Evolutionary conservation across 345 rosid genomes (phyloP).

Genomic region (Salix viminalis): DNA sequence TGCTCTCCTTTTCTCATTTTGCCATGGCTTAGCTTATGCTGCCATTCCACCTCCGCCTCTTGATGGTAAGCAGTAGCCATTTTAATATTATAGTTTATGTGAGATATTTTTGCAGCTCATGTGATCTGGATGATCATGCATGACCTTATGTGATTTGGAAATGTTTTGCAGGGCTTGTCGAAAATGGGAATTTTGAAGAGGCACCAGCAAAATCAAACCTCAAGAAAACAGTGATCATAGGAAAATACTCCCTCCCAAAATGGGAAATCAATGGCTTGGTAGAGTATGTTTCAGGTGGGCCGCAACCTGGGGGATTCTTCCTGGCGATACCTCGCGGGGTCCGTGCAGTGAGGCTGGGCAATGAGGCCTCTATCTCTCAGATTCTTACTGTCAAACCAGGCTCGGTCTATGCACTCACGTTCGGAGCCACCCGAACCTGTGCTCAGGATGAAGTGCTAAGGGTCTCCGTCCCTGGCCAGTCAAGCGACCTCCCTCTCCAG

Average conservation of each 20-base stretch:
- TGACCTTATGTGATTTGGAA: not conserved
- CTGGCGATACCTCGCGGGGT: slow-evolving; percentile 60
- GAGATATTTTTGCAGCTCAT: not conserved
- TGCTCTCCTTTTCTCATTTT: slow-evolving; percentile 12
- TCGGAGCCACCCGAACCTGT: slow-evolving; percentile 72
- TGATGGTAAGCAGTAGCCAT: slow-evolving; percentile 24
- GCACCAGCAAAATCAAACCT: slow-evolving; percentile 55
- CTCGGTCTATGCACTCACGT: slow-evolving; percentile 55
- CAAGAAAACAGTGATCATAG: slow-evolving; percentile 59
- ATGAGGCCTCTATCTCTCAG: slow-evolving; percentile 74
- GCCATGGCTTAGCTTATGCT: slow-evolving; percentile 4
- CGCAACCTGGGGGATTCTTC: slow-evolving; percentile 80
- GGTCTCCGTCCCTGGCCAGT: slow-evolving; percentile 50
- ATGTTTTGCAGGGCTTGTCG: slow-evolving; percentile 41
- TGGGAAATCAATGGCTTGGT: slow-evolving; percentile 74
- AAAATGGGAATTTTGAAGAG: slow-evolving; percentile 69
- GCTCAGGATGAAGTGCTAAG: slow-evolving; percentile 71
- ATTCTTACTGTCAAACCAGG: slow-evolving; percentile 39
- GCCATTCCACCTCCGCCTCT: slow-evolving; percentile 18
- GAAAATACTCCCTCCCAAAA: slow-evolving; percentile 73
- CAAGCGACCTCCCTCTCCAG: slow-evolving; percentile 54
- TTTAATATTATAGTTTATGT: not conserved
- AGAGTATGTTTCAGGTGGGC: slow-evolving; percentile 72
- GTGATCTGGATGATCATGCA: not conserved
- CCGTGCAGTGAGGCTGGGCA: slow-evolving; percentile 79